These are phyloP conservation scores for Aureobasidium sp. DNA, from an alignment of 2,329 filamentous ascomycete genomes.

Conservation along the genomic window DNA sequence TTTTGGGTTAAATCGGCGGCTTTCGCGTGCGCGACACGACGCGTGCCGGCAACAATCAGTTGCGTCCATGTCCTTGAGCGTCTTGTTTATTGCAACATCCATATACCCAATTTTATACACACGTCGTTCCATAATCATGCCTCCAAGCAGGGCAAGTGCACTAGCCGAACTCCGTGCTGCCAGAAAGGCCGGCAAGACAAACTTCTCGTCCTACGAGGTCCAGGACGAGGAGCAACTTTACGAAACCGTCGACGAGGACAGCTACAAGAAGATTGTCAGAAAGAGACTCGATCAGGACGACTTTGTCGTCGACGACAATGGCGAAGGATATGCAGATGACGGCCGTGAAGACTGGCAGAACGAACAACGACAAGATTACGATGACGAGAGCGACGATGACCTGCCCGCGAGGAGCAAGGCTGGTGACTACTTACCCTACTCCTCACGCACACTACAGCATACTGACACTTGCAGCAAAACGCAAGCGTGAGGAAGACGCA, in stretches of 20 bases:
- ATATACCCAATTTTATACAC: neutral
- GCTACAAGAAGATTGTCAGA: slow-evolving; percentile 92
- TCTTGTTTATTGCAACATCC: neutral
- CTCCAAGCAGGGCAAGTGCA: slow-evolving; percentile 25
- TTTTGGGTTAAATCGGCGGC: neutral
- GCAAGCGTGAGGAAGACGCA: slow-evolving; percentile 79
- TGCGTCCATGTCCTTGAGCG: neutral
- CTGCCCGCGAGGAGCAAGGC: slow-evolving; percentile 50
- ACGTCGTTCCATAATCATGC: slow-evolving; percentile 19
- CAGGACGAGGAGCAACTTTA: slow-evolving; percentile 79
- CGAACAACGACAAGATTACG: slow-evolving; percentile 53
- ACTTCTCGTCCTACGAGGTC: slow-evolving; percentile 77
- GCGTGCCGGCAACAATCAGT: neutral
- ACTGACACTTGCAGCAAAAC: slow-evolving; percentile 54
- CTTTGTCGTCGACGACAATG: slow-evolving; percentile 97
- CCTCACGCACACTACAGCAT: neutral
- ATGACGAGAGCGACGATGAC: slow-evolving; percentile 70
- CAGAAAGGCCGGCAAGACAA: slow-evolving; percentile 83
- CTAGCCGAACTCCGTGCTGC: slow-evolving; percentile 74
- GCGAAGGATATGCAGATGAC: slow-evolving; percentile 92
- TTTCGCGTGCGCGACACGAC: neutral
- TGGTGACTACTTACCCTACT: slow-evolving; percentile 29
- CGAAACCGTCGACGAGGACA: slow-evolving; percentile 92
- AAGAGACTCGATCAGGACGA: slow-evolving; percentile 86
- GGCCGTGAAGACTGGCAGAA: slow-evolving; percentile 91